These are phyloP conservation scores for Saccharomyces cerevisiae DNA, from an alignment of 805 yeast species.

Conservation along the genomic window DNA sequence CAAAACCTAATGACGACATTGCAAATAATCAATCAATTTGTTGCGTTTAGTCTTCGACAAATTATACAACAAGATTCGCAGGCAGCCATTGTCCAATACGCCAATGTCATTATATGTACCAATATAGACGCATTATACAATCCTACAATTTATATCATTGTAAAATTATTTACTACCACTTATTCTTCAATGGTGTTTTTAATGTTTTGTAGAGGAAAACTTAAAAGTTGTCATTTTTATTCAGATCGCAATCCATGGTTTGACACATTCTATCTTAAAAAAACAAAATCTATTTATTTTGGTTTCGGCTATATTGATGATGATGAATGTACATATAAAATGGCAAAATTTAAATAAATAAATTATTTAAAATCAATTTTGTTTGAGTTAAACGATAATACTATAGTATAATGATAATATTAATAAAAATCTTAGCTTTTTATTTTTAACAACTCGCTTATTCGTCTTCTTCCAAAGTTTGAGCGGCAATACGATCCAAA, in stretches of 20 bases:
- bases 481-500: slow-evolving; percentile 99
- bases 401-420: slow-evolving; percentile 5
- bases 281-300: background rate
- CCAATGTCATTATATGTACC: background rate
- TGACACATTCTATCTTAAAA: background rate
- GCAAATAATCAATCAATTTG: background rate
- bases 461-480: slow-evolving; percentile 89
- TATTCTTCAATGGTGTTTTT: too few relatives aligned
- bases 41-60: background rate
- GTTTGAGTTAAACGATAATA: slow-evolving; percentile 1
- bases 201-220: too few relatives aligned
- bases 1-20: slow-evolving; percentile 24
- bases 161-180: background rate
- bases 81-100: background rate
- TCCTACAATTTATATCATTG: background rate
- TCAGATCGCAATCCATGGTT: background rate
- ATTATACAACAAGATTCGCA: too few relatives aligned
- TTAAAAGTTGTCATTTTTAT: too few relatives aligned
- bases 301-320: background rate
- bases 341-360: background rate
- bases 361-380: slow-evolving; percentile 1
- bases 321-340: slow-evolving; percentile 13
- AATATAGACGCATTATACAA: background rate
- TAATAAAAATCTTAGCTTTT: slow-evolving; percentile 8
- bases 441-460: slow-evolving; percentile 14